These are phyloP conservation scores for Calonectria leucothoes DNA, from an alignment of 2,329 filamentous ascomycete species.

Conservation along the genomic window DNA sequence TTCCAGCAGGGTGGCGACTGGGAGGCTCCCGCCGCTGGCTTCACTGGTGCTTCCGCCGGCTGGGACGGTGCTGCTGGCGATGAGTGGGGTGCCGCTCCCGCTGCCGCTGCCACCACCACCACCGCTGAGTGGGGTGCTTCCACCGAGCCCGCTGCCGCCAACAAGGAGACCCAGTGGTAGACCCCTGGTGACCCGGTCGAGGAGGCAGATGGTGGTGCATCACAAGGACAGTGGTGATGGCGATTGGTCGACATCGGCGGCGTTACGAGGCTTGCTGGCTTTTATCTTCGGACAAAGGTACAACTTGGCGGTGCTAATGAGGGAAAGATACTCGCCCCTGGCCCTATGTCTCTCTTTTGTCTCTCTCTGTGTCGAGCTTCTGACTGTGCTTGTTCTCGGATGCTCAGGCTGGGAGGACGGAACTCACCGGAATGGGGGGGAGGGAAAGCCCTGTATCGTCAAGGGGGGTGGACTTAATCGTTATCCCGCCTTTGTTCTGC, in stretches of 20 bases:
- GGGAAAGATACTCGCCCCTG: constrained; percentile 94
- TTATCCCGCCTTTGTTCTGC: constrained; percentile 70
- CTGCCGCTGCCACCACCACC: constrained; percentile 68
- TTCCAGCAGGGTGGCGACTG: constrained; percentile 82
- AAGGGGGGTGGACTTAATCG: constrained; percentile 89
- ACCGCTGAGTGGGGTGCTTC: constrained; percentile 77
- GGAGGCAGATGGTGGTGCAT: constrained; percentile 6
- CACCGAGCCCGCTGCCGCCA: constrained; percentile 58
- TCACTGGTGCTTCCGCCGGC: constrained; percentile 71
- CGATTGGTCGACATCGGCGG: constrained; percentile 41
- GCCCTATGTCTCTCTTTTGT: constrained; percentile 37
- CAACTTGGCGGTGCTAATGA: constrained; percentile 88
- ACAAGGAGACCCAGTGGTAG: constrained; percentile 69
- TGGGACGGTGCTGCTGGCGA: constrained; percentile 68
- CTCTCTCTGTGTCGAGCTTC: constrained; percentile 30
- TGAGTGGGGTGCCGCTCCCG: constrained; percentile 72
- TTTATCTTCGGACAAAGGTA: constrained; percentile 52
- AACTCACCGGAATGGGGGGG: constrained; percentile 51
- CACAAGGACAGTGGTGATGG: constrained; percentile 28
- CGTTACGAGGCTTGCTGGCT: constrained; percentile 43
- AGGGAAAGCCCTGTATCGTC: constrained; percentile 99
- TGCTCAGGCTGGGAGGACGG: constrained; percentile 24
- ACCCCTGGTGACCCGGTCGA: constrained; percentile 35
- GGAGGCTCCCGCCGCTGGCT: constrained; percentile 82
- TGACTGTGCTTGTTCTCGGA: constrained; percentile 28